A percentile compares a stretch with the other conserved stretches of the same genome.
phyloP scores from a whole-genome alignment of 2,329 filamentous ascomycete genomes.

The Trichoderma atrobrunneum region DNA sequence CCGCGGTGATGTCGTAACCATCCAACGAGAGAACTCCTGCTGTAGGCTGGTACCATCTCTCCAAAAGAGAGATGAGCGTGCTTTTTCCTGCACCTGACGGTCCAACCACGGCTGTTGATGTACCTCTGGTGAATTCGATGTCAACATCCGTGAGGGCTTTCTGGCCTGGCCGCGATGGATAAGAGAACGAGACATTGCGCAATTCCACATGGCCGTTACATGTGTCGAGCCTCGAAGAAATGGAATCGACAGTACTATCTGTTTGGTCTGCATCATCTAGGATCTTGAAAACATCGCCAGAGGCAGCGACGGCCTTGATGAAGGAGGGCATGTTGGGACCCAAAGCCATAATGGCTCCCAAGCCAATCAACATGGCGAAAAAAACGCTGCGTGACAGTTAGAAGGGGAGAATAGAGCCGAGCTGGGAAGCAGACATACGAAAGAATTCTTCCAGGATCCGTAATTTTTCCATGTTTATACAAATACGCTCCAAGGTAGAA shows the following conservation, averaged over 20 bases:
- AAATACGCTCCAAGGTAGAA: neutral
- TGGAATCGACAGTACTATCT: constrained; percentile 25
- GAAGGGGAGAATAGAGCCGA: neutral
- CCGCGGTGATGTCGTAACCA: neutral
- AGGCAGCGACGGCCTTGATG: constrained; percentile 35
- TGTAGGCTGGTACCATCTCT: constrained; percentile 53
- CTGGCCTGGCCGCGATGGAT: constrained; percentile 53
- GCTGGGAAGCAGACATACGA: neutral
- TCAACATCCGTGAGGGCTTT: constrained; percentile 36
- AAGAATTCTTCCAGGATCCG: neutral
- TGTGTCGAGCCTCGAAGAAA: constrained; percentile 28
- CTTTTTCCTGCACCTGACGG: constrained; percentile 51
- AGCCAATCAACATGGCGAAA: constrained; percentile 19
- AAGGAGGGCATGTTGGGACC: constrained; percentile 29
- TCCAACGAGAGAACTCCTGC: constrained; percentile 34
- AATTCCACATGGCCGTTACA: constrained; percentile 41
- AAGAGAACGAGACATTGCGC: constrained; percentile 44
- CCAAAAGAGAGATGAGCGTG: constrained; percentile 47
- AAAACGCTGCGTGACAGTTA: neutral
- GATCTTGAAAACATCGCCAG: constrained; percentile 35
- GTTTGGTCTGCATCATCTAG: constrained; percentile 31
- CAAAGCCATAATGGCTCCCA: constrained; percentile 17
- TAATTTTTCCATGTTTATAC: neutral
- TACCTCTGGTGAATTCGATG: constrained; percentile 38
- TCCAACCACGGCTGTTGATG: constrained; percentile 53